Conservation (phyloP, 2,329 filamentous ascomycete species). For the Juglanconis juglandina region DNA sequence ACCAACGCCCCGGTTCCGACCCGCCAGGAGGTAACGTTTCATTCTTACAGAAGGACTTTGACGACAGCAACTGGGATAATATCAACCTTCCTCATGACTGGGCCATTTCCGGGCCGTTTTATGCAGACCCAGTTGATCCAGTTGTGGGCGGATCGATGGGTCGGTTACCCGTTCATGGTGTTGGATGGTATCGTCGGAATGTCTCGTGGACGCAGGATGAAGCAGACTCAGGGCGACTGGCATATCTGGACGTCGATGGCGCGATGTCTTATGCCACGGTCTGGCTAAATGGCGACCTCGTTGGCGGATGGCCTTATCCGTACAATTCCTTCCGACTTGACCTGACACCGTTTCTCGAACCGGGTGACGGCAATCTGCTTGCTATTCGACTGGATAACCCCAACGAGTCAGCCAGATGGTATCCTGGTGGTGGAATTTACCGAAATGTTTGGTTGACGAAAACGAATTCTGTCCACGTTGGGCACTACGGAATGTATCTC, state of each 20-base stretch:
- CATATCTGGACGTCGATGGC: conserved; percentile 48
- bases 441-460: conserved; percentile 53
- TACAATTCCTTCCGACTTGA: conserved; percentile 51
- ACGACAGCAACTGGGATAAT: conserved; percentile 39
- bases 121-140: conserved; percentile 26
- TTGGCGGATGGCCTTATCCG: conserved; percentile 50
- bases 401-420: conserved; percentile 48
- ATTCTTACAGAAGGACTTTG: conserved; percentile 15
- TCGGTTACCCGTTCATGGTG: conserved; percentile 47
- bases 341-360: conserved; percentile 40
- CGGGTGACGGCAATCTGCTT: conserved; percentile 37
- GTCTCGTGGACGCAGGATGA: conserved; percentile 27
- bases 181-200: conserved; percentile 50
- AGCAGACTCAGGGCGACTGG: conserved; percentile 32
- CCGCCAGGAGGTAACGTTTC: conserved; percentile 11
- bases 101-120: conserved; percentile 46
- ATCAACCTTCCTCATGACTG: conserved; percentile 47
- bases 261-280: conserved; percentile 51
- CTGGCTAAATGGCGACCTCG: conserved; percentile 47
- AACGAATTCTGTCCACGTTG: conserved; percentile 42
- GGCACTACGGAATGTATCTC: conserved; percentile 47
- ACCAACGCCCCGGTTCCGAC: background rate
- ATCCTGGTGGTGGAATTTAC: conserved; percentile 52
- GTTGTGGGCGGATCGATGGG: conserved; percentile 37
- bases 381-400: conserved; percentile 52